A percentile compares a stretch with the other conserved stretches of the same genome.
Evolutionary conservation across 140 eudicot genomes (phyloP).

Genomic region (Bidens hawaiensis): DNA sequence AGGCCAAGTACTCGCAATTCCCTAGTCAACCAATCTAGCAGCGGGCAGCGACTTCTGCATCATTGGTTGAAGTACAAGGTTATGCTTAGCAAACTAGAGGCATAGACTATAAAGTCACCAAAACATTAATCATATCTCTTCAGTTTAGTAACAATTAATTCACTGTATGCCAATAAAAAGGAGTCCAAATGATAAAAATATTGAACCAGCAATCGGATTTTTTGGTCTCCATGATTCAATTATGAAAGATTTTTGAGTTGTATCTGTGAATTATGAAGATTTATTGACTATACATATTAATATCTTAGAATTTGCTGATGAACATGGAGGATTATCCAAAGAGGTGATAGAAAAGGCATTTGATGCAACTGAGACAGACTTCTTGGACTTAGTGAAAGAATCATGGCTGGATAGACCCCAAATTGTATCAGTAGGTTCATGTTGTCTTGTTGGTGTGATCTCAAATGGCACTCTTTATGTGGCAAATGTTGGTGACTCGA

Average conservation of each 20-base stretch:
- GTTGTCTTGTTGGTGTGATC: conserved; percentile 66
- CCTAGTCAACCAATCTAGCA: too few relatives aligned
- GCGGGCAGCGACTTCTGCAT: too few relatives aligned
- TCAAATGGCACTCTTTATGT: conserved; percentile 51
- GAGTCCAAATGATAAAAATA: not conserved
- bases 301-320: conserved; percentile 45
- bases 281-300: conserved; percentile 5
- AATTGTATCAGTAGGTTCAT: conserved; percentile 63
- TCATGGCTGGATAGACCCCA: conserved; percentile 58
- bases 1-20: too few relatives aligned
- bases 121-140: too few relatives aligned
- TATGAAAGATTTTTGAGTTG: not conserved
- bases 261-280: not conserved
- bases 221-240: not conserved
- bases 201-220: not conserved
- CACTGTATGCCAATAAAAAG: not conserved
- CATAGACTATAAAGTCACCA: not conserved
- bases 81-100: not conserved
- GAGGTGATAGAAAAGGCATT: conserved; percentile 57
- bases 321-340: conserved; percentile 56
- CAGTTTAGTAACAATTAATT: too few relatives aligned
- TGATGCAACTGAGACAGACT: conserved; percentile 52
- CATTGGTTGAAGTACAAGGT: not conserved
- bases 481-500: conserved; percentile 71
- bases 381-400: conserved; percentile 43